Percentiles rank a stretch among this genome's conserved stretches.
These are phyloP conservation scores for Posidonia australis DNA, from an alignment of 106 monocot species.

Conservation along the genomic window DNA sequence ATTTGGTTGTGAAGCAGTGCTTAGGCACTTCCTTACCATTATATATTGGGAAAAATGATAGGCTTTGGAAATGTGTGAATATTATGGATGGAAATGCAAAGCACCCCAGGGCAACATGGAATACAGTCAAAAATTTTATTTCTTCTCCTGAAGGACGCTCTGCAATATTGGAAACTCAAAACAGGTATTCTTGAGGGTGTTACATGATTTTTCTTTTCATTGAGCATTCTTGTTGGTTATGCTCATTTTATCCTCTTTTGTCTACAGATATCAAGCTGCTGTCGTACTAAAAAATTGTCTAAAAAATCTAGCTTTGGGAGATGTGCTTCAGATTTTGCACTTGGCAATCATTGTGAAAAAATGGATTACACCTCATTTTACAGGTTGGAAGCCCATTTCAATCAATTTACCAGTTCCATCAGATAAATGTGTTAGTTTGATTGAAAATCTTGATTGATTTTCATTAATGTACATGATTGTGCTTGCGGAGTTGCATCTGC, in stretches of 20 bases:
- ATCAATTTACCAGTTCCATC: conserved; percentile 1
- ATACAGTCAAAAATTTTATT: conserved; percentile 32
- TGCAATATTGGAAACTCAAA: conserved; percentile 33
- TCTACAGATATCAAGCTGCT: conserved; percentile 61
- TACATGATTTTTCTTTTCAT: not conserved
- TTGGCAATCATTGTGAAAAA: conserved; percentile 28
- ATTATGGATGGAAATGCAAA: conserved; percentile 35
- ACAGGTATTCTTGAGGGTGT: conserved; percentile 47
- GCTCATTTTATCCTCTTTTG: not conserved
- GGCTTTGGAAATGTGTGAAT: conserved; percentile 63
- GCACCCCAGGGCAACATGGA: conserved; percentile 30
- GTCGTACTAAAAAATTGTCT: conserved; percentile 40
- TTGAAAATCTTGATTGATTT: not conserved
- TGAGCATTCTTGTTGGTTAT: not conserved
- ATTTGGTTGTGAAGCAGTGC: conserved; percentile 31
- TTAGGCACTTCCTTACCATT: conserved; percentile 32
- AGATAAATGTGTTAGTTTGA: not conserved
- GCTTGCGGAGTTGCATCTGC: not conserved
- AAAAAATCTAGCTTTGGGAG: conserved; percentile 39
- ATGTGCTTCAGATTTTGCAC: conserved; percentile 54
- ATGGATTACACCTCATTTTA: conserved; percentile 50
- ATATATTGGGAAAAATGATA: conserved; percentile 39
- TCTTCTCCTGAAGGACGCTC: conserved; percentile 26
- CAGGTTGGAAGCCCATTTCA: conserved; percentile 54
- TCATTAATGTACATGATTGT: not conserved